These are phyloP conservation scores for Leptographium galeiforme DNA, from an alignment of 2,329 filamentous ascomycete genomes.

Conservation along the genomic window DNA sequence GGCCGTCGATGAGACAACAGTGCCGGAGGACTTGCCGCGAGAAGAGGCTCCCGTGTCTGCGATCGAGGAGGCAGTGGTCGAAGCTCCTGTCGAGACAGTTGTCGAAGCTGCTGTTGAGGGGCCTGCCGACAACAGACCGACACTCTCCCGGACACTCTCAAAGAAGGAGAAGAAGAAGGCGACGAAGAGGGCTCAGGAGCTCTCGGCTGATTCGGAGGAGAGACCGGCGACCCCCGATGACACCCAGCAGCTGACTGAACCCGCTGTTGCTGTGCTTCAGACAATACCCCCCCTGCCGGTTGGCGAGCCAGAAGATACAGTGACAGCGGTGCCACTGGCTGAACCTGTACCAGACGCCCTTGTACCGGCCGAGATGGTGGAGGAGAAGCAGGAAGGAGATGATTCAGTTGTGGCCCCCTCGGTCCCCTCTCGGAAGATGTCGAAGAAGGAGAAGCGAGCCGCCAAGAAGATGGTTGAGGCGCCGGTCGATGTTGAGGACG, in stretches of 20 bases:
- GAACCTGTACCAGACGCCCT: not conserved
- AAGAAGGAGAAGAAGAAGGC: not conserved
- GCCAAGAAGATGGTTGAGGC: not conserved
- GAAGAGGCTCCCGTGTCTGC: not conserved
- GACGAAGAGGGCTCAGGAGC: not conserved
- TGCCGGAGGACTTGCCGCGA: not conserved
- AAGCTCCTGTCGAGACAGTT: not conserved
- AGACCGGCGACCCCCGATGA: not conserved
- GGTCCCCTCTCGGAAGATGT: not conserved
- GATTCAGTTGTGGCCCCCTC: not conserved
- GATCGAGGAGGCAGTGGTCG: not conserved
- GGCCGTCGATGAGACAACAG: not conserved
- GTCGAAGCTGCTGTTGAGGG: not conserved
- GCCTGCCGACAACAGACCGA: not conserved
- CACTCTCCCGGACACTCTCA: not conserved
- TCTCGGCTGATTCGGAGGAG: not conserved
- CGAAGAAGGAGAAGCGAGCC: slow-evolving; percentile 3
- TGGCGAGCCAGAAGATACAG: not conserved
- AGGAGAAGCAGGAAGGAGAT: not conserved
- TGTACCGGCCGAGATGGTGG: not conserved
- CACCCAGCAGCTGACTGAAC: not conserved
- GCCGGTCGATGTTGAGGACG: not conserved
- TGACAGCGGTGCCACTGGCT: not conserved
- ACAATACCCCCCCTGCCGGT: not conserved
- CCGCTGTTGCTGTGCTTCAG: not conserved